Percentiles rank a stretch among this genome's conserved stretches.
Conservation (phyloP, 2,329 filamentous ascomycete genomes). For the Calycina marina region DNA sequence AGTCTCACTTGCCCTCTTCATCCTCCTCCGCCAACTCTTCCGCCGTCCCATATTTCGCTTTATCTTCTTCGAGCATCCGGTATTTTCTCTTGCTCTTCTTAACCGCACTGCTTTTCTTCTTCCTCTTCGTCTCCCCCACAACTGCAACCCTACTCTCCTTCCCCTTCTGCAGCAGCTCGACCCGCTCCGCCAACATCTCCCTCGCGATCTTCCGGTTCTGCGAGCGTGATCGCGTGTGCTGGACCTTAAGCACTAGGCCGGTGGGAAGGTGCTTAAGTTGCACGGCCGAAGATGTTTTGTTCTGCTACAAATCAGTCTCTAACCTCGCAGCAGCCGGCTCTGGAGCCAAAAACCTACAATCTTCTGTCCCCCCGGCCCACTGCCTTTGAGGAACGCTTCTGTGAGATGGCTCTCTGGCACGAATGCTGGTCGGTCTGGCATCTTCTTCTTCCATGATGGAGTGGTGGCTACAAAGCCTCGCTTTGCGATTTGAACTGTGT, state of each 20-base stretch:
- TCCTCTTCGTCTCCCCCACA: constrained; percentile 46
- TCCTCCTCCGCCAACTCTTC: constrained; percentile 7
- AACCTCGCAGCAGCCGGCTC: neutral
- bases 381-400: constrained; percentile 79
- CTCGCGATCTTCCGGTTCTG: constrained; percentile 83
- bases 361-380: constrained; percentile 87
- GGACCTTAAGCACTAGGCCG: constrained; percentile 85
- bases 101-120: constrained; percentile 57
- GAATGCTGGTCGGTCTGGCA: constrained; percentile 61
- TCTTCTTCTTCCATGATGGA: constrained; percentile 32
- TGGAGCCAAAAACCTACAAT: constrained; percentile 42
- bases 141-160: constrained; percentile 50
- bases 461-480: constrained; percentile 9
- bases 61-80: constrained; percentile 32
- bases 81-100: constrained; percentile 83
- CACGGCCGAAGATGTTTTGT: constrained; percentile 93
- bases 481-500: constrained; percentile 1
- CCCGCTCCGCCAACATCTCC: constrained; percentile 36
- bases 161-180: constrained; percentile 62
- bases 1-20: neutral
- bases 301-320: constrained; percentile 32
- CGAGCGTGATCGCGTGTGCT: constrained; percentile 72
- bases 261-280: constrained; percentile 84
- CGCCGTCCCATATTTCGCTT: constrained; percentile 7
- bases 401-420: constrained; percentile 68